Percentiles rank a stretch among this genome's conserved stretches.
Evolutionary conservation across 2,329 filamentous ascomycete species (phyloP).

Genomic region (Fusarium sp.): DNA sequence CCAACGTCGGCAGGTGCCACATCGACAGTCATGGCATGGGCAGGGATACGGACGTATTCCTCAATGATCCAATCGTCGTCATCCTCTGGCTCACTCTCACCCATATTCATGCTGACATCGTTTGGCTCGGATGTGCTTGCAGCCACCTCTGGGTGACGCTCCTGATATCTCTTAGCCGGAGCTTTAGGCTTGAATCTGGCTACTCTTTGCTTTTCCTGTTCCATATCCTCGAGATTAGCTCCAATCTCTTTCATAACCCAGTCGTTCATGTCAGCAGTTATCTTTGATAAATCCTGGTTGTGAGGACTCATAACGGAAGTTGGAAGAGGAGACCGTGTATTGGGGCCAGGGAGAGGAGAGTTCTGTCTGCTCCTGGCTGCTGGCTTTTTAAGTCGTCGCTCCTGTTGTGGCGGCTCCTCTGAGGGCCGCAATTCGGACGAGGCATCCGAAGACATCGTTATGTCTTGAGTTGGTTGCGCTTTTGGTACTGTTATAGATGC

Average conservation of each 20-base stretch:
- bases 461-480: not conserved
- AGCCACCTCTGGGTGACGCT: constrained; percentile 60
- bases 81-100: constrained; percentile 55
- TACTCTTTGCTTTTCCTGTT: constrained; percentile 51
- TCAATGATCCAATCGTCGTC: constrained; percentile 70
- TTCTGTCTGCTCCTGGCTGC: constrained; percentile 42
- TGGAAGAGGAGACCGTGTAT: constrained; percentile 44
- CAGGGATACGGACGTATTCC: constrained; percentile 70
- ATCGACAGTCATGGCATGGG: constrained; percentile 57
- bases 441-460: constrained; percentile 4
- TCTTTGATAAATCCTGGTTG: constrained; percentile 57
- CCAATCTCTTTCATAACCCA: constrained; percentile 69
- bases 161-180: constrained; percentile 62
- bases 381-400: constrained; percentile 48
- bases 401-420: constrained; percentile 17
- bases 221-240: constrained; percentile 59
- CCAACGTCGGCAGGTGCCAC: constrained; percentile 63
- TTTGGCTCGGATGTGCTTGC: constrained; percentile 13
- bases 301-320: constrained; percentile 47
- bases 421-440: not conserved
- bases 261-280: constrained; percentile 65
- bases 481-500: constrained; percentile 1
- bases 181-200: constrained; percentile 65
- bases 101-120: constrained; percentile 49
- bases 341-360: constrained; percentile 33